These are phyloP conservation scores for Fraxinus quadrangulata DNA, from an alignment of 257 asterid genomes.

Conservation along the genomic window DNA sequence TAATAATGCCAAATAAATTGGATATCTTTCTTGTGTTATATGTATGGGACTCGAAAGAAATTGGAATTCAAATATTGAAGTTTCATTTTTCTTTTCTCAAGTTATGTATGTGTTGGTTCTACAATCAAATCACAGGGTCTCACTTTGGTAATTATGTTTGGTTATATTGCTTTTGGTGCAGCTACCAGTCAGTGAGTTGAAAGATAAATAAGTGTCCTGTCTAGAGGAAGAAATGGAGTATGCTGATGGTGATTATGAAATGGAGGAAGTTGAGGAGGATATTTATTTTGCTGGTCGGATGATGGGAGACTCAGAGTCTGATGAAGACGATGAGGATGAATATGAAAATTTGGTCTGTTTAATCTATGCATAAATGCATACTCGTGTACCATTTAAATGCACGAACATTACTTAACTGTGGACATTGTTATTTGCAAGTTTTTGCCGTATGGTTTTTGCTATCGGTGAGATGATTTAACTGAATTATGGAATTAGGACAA, in stretches of 20 bases:
- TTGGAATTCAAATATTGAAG: background rate
- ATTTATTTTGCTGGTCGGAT: constrained; percentile 10
- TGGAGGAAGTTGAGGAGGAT: constrained; percentile 23
- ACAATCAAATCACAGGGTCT: background rate
- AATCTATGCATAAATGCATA: background rate
- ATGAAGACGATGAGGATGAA: constrained; percentile 20
- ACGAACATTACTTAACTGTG: background rate
- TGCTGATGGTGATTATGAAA: constrained; percentile 18
- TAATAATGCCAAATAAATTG: background rate
- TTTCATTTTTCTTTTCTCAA: background rate
- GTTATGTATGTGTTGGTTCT: background rate
- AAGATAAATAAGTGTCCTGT: background rate
- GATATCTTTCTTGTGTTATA: background rate
- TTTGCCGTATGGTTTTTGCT: background rate
- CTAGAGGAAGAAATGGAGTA: constrained; percentile 17
- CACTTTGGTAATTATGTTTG: background rate
- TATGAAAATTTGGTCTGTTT: constrained; percentile 18
- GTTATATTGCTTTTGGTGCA: background rate
- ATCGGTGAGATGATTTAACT: constrained; percentile 27
- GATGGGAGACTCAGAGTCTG: constrained; percentile 19
- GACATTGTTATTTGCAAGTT: background rate
- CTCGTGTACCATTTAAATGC: background rate
- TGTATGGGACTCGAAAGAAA: background rate
- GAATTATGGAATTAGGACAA: constrained; percentile 46
- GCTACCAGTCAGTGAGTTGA: constrained; percentile 6